phyloP scores from a whole-genome alignment of 2,329 filamentous ascomycete genomes.

The Xylariaceae sp. region DNA sequence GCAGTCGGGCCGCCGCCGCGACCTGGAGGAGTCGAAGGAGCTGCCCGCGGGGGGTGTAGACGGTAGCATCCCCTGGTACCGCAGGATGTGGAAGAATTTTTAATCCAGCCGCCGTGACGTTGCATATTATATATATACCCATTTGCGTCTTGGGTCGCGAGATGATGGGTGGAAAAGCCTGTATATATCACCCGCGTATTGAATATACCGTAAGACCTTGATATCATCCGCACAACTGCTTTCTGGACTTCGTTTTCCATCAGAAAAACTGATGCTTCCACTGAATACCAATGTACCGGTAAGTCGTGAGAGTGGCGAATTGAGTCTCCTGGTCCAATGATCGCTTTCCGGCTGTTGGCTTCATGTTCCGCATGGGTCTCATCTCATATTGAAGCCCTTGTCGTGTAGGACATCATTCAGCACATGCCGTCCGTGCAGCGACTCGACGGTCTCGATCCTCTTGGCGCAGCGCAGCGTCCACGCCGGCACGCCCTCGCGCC shows the following conservation, averaged over 20 bases:
- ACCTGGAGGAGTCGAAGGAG: constrained; percentile 41
- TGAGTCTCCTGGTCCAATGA: too few species aligned
- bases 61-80: constrained; percentile 32
- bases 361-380: too few species aligned
- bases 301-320: too few species aligned
- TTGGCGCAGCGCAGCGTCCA: constrained; percentile 21
- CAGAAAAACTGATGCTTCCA: too few species aligned
- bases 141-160: too few species aligned
- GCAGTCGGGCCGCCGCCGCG: constrained; percentile 45
- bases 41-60: constrained; percentile 19
- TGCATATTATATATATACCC: neutral
- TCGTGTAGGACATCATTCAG: constrained; percentile 16
- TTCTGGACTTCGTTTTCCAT: too few species aligned
- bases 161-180: too few species aligned
- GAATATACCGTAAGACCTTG: too few species aligned
- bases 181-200: too few species aligned
- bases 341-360: too few species aligned
- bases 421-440: constrained; percentile 21
- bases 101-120: constrained; percentile 17
- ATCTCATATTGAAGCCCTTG: constrained; percentile 16
- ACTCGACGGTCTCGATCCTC: constrained; percentile 20
- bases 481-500: constrained; percentile 14
- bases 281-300: too few species aligned
- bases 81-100: constrained; percentile 33
- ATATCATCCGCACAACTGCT: too few species aligned